Base-by-base conservation (phyloP, 108 stramenopile species). In the Nannochloropsis salina region DNA sequence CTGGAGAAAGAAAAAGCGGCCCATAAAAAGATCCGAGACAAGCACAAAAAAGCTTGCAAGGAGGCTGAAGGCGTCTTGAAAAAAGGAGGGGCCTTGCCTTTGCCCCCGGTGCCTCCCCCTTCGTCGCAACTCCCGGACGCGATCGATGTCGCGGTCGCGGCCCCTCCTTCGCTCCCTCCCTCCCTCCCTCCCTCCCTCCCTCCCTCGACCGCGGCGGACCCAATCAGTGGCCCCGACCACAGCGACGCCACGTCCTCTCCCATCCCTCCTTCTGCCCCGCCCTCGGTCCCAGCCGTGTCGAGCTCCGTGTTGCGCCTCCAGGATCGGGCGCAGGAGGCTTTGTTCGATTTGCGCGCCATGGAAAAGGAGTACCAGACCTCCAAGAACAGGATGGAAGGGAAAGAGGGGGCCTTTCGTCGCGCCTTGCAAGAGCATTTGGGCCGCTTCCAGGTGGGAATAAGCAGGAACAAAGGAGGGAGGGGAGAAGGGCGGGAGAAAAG, bases 141-240 rank as follows among this genome's bases (percentile, higher is more conserved):
- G 1, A 5, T 4, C 15, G 61, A n/a, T 5, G 61, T 74, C 61
- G 61, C 61, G 20, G 61, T 4, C n/a, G 2, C 2, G 61, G 61
- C 61, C 61, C 61, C 61, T 74, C 61, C 61, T n/a, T n/a, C n/a
- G n/a, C n/a, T n/a, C n/a, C 61, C 2, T 2, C 20, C 61, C 61
- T 74, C 61, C 61, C 15, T 74, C n/a, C 61, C 61, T 74, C 61
- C 61, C 61, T n/a, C n/a, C 61, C 61, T 74, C 61, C 61, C 61
- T 74, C 61, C n/a, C 61, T 74, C 61, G 20, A 15, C n/a, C 61
- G 61, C 61, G 20, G 61, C 61, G 20, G n/a, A n/a, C n/a, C 2
- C 61, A 15, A 74, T n/a, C 1, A 74, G 61, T 74, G 61, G 61
- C 61, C 15, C 20, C 5, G n/a, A 74, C 61, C n/a, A 15, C 61